Evolutionary conservation across 1,284 basidiomycete genomes (phyloP).

Genomic region (Anthracocystis setariae): DNA sequence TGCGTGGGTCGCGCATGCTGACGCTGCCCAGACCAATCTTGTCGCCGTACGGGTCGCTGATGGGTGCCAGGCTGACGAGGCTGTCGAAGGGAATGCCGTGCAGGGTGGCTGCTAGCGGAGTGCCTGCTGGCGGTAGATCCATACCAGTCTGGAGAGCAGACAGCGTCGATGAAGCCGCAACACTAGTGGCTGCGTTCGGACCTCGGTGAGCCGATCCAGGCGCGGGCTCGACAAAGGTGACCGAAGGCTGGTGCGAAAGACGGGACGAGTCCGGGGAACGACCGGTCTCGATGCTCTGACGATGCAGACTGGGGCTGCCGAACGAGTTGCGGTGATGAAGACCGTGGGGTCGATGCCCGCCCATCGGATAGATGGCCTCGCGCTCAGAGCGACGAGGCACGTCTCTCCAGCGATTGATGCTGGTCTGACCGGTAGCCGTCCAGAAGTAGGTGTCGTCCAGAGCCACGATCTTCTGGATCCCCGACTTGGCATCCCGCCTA

Average conservation of each 20-base stretch:
- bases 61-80: conserved; percentile 80
- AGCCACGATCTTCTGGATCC: conserved; percentile 83
- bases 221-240: conserved; percentile 41
- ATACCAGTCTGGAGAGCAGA: conserved; percentile 34
- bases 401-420: conserved; percentile 82
- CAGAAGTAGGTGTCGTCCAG: conserved; percentile 88
- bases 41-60: conserved; percentile 76
- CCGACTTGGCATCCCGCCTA: conserved; percentile 71
- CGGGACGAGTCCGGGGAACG: conserved; percentile 25
- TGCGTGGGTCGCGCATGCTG: conserved; percentile 47
- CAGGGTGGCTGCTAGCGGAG: conserved; percentile 64
- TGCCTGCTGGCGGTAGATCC: conserved; percentile 29
- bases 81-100: conserved; percentile 82
- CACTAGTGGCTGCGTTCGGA: conserved; percentile 1
- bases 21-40: conserved; percentile 52
- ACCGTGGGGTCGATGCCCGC: conserved; percentile 14
- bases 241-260: conserved; percentile 27
- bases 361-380: conserved; percentile 52
- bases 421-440: conserved; percentile 86
- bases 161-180: conserved; percentile 11
- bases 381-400: conserved; percentile 66
- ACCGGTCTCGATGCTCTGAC: conserved; percentile 28
- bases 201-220: conserved; percentile 6
- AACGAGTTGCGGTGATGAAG: conserved; percentile 28
- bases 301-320: conserved; percentile 25